Conservation (phyloP, 2,329 filamentous ascomycete genomes). For the Shiraia sp. region DNA sequence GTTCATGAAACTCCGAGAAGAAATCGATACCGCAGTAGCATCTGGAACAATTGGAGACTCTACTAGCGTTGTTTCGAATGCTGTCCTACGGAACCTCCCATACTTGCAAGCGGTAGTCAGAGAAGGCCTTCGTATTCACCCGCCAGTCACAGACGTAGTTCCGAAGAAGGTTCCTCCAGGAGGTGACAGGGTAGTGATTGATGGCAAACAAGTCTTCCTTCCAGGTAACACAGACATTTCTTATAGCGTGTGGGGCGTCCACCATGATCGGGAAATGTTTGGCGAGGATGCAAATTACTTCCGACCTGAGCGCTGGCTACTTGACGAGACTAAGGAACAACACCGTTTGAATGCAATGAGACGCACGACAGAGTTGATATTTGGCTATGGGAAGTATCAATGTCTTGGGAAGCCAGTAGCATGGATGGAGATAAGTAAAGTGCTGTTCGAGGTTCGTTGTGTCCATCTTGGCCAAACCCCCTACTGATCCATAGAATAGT, state of each 20-base stretch:
- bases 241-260: conserved; percentile 26
- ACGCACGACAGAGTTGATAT: conserved; percentile 32
- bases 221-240: conserved; percentile 33
- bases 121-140: conserved; percentile 49
- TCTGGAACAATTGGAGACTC: conserved; percentile 15
- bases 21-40: conserved; percentile 48
- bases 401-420: conserved; percentile 39
- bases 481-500: conserved; percentile 2
- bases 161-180: conserved; percentile 29
- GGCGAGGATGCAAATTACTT: conserved; percentile 49
- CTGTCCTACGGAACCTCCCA: conserved; percentile 40
- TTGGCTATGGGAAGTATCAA: conserved; percentile 37
- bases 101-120: conserved; percentile 54
- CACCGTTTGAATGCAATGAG: conserved; percentile 25
- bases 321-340: conserved; percentile 13
- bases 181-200: conserved; percentile 28
- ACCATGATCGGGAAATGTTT: conserved; percentile 27
- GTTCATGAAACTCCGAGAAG: conserved; percentile 48
- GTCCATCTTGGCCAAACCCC: background rate
- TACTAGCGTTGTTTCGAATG: conserved; percentile 51
- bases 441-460: conserved; percentile 47
- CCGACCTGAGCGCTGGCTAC: conserved; percentile 54
- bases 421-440: conserved; percentile 39
- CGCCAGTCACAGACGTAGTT: conserved; percentile 34
- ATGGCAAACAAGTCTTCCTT: conserved; percentile 23